Percentiles rank a stretch among this genome's conserved stretches.
Evolutionary conservation across 192 early-diverging fungal species (phyloP).

Genomic region (Entomortierella chlamydospora): DNA sequence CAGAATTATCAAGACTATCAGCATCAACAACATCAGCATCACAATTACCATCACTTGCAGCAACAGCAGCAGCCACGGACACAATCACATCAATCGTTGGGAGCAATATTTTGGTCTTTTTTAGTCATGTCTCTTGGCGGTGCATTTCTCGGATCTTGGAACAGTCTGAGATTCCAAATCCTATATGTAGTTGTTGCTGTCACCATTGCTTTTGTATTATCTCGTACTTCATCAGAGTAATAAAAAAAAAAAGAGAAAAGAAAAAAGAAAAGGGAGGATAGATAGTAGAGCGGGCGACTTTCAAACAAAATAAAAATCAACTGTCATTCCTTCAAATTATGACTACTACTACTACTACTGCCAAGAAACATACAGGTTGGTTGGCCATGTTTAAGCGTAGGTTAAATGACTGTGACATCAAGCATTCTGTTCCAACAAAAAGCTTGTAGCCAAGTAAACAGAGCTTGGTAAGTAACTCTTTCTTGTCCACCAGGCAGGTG

Average conservation of each 20-base stretch:
- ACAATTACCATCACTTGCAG: not conserved
- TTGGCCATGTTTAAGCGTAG: too few relatives aligned
- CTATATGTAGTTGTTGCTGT: constrained; percentile 14
- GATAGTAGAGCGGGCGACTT: too few relatives aligned
- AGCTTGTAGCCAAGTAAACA: too few relatives aligned
- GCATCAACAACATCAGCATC: not conserved
- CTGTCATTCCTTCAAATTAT: not conserved
- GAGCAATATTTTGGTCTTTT: not conserved
- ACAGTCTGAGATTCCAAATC: constrained; percentile 7
- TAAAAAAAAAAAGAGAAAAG: not conserved
- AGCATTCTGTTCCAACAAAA: too few relatives aligned
- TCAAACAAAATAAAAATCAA: constrained; percentile 5
- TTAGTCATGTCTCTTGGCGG: not conserved
- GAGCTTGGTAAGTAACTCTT: too few relatives aligned
- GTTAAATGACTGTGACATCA: too few relatives aligned
- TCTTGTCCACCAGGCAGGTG: too few relatives aligned
- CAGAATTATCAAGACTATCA: not conserved
- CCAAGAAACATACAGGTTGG: too few relatives aligned
- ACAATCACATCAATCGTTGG: not conserved
- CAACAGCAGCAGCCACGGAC: not conserved
- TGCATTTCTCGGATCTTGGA: constrained; percentile 6
- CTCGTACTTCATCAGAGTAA: not conserved
- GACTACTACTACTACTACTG: too few relatives aligned
- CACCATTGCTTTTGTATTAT: not conserved
- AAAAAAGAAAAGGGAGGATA: not conserved